These are phyloP conservation scores for Erodium trifolium DNA, from an alignment of 441 rosid genomes.

Conservation along the genomic window DNA sequence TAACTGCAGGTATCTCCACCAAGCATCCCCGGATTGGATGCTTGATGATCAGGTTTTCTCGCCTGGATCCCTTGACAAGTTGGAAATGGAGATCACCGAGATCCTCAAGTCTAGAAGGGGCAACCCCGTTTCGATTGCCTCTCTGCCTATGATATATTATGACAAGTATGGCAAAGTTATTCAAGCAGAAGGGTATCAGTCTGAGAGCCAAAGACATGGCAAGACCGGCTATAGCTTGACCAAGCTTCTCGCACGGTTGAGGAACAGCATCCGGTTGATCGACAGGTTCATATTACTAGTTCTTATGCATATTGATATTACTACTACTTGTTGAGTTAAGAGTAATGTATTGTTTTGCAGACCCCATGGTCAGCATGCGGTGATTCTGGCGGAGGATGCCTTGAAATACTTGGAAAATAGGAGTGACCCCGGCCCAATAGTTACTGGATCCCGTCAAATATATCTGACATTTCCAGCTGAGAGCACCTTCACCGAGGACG, in stretches of 20 bases:
- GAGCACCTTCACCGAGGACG: constrained; percentile 75
- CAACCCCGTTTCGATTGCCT: constrained; percentile 78
- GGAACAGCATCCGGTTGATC: constrained; percentile 60
- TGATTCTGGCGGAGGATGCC: constrained; percentile 70
- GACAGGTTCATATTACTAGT: constrained; percentile 45
- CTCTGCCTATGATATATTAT: constrained; percentile 73
- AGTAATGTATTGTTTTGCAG: constrained; percentile 28
- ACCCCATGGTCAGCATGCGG: constrained; percentile 93
- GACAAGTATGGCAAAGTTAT: constrained; percentile 75
- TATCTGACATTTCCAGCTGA: constrained; percentile 92
- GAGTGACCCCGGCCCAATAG: constrained; percentile 47
- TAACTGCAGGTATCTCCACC: constrained; percentile 74
- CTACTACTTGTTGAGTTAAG: not conserved
- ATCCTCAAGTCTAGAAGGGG: constrained; percentile 69
- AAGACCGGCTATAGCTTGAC: constrained; percentile 88
- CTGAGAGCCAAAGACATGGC: constrained; percentile 95
- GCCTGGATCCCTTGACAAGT: constrained; percentile 64
- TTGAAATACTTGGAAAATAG: constrained; percentile 46
- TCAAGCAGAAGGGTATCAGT: constrained; percentile 93
- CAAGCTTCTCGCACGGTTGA: constrained; percentile 79
- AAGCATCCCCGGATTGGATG: constrained; percentile 43
- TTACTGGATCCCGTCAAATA: constrained; percentile 69
- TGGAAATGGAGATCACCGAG: constrained; percentile 68
- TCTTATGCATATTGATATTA: no score
- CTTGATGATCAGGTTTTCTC: constrained; percentile 55